A percentile compares a stretch with the other conserved stretches of the same genome.
phyloP scores from a whole-genome alignment of 1,284 basidiomycete species.

The Papiliotrema nemorosa region DNA sequence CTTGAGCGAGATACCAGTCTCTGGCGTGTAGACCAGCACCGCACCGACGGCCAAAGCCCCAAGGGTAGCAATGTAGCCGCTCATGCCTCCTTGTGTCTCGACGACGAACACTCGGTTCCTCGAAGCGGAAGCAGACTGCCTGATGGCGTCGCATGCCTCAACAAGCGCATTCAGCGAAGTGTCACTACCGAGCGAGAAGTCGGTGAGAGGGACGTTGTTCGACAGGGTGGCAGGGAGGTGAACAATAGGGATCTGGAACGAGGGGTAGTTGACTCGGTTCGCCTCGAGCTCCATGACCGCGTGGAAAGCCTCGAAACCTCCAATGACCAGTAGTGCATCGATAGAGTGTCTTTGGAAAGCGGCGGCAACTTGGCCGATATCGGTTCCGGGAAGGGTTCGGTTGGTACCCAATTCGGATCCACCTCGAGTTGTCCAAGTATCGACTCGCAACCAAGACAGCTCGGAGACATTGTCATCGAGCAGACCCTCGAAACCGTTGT shows the following conservation, averaged over 20 bases:
- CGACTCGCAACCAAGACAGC: conserved; percentile 94
- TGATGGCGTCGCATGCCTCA: conserved; percentile 95
- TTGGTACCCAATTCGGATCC: conserved; percentile 99
- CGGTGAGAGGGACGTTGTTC: conserved; percentile 96
- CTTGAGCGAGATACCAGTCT: conserved; percentile 79
- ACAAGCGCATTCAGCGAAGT: conserved; percentile 97
- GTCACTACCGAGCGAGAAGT: conserved; percentile 91
- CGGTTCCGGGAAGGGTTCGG: conserved; percentile 76
- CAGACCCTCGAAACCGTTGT: conserved; percentile 93
- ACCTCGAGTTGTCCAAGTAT: conserved; percentile 92
- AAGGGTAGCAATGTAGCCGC: conserved; percentile 92
- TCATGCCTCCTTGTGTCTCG: conserved; percentile 95
- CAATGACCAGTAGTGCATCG: conserved; percentile 82
- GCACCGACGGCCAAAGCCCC: conserved; percentile 94
- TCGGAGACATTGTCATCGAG: conserved; percentile 82
- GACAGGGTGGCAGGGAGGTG: conserved; percentile 93
- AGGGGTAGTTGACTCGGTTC: conserved; percentile 75
- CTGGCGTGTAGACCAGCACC: conserved; percentile 89
- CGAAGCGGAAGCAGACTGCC: conserved; percentile 93
- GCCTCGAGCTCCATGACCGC: conserved; percentile 74
- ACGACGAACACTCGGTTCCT: conserved; percentile 95
- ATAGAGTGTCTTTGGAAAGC: conserved; percentile 85
- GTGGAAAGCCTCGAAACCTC: conserved; percentile 92
- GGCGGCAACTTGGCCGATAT: conserved; percentile 80
- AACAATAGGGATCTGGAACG: conserved; percentile 89